Evolutionary conservation across 179 eudicot species (phyloP), one percentile per base, ranked within the genome.

Genomic region (Silene noctiflora): DNA sequence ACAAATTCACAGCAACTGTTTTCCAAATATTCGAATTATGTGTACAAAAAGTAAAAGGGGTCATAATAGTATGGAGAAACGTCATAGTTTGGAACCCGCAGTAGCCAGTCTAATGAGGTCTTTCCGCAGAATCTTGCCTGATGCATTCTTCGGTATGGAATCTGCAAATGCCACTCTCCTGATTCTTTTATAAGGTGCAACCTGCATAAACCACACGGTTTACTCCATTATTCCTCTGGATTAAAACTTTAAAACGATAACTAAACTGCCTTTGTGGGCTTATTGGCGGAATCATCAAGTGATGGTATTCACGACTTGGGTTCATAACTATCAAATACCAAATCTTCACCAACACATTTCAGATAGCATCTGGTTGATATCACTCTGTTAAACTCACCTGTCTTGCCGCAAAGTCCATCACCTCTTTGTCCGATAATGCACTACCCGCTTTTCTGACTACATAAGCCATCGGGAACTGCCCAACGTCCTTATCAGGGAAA

Each of bases 391-490:
- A 66, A 12, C 71, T 86, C 51, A 93, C 99, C 97, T 93, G 94
- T 78, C 85, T 86, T 22, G 94, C 85, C 35, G 90, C 83, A 72
- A 91, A 95, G 10, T 95, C 92, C 92, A 93, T 93, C 82, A 95
- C 81, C 69, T 73, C 85, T 46, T 84, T 82, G 61, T 81, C 96
- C 5, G 96, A 84, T 59, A 91, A 68, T 58, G 76, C 20, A 75
- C 87, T 85, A 58, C 88, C 90, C 19, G 78, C 74, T 87, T 88
- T 93, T 39, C 92, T 83, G 25, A 95, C 99, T 61, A 95, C 92
- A 70, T 95, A 95, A 2, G 97, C 99, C 98, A 95, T 95, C 19
- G 99, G 99, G 84, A 46, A 83, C 70, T 95, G 99, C 21, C 99
- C 99, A 17, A 84, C 97, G 46, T 87, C 89, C 84, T 82, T 83